Evolutionary conservation across 352 stramenopile species (phyloP).

Genomic region (Phytophthora megakarya): DNA sequence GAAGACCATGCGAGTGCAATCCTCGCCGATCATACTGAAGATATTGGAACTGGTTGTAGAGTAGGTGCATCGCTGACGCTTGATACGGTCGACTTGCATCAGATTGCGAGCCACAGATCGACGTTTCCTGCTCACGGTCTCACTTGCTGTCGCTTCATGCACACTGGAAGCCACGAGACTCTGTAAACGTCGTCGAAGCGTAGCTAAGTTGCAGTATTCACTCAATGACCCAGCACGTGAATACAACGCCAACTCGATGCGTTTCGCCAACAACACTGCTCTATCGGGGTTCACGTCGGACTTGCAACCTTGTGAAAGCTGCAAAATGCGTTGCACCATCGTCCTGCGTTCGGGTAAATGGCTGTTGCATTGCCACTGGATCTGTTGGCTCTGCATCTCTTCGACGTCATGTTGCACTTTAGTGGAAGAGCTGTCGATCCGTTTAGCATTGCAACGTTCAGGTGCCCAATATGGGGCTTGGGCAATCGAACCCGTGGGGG

Average conservation of each 20-base stretch:
- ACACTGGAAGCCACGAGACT: conserved; percentile 70
- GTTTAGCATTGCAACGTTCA: conserved; percentile 33
- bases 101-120: conserved; percentile 30
- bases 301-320: conserved; percentile 50
- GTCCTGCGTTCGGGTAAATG: conserved; percentile 66
- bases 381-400: conserved; percentile 14
- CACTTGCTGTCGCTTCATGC: conserved; percentile 59
- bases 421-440: conserved; percentile 14
- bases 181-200: conserved; percentile 71
- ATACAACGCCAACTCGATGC: conserved; percentile 79
- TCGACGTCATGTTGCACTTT: conserved; percentile 22
- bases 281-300: conserved; percentile 13
- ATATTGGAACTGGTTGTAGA: conserved; percentile 10
- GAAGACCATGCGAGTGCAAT: conserved; percentile 60
- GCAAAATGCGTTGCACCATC: conserved; percentile 77
- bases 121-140: conserved; percentile 31
- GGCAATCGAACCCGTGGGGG: conserved; percentile 23
- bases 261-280: conserved; percentile 59
- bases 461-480: conserved; percentile 39
- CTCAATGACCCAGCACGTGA: conserved; percentile 62
- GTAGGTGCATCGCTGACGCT: conserved; percentile 44
- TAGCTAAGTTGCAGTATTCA: conserved; percentile 76
- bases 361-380: conserved; percentile 58
- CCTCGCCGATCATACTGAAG: conserved; percentile 45
- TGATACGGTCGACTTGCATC: conserved; percentile 25